phyloP scores from a whole-genome alignment of 495 filamentous ascomycete genomes.

The Aspergillus coremiiformis region DNA sequence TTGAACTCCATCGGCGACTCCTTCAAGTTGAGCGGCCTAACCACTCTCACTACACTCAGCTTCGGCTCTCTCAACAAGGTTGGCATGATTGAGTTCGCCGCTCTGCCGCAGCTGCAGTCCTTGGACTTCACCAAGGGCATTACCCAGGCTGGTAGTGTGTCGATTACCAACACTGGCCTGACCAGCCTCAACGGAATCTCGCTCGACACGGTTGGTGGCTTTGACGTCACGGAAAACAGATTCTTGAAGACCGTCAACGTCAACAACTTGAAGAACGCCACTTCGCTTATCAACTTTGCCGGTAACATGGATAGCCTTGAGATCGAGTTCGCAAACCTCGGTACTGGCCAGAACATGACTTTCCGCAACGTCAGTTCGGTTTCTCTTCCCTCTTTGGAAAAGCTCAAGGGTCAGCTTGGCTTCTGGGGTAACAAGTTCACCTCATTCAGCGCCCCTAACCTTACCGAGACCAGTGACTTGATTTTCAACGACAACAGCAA shows the following conservation, averaged over 20 bases:
- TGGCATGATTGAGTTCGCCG: constrained; percentile 57
- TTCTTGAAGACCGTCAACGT: constrained; percentile 62
- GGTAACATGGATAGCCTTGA: constrained; percentile 47
- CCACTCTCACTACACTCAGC: constrained; percentile 53
- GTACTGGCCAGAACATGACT: constrained; percentile 73
- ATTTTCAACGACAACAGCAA: constrained; percentile 71
- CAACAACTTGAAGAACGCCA: constrained; percentile 60
- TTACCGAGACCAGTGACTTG: constrained; percentile 69
- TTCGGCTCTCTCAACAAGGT: constrained; percentile 58
- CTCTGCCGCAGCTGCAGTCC: constrained; percentile 61
- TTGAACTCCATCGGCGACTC: constrained; percentile 48
- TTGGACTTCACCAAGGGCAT: constrained; percentile 60
- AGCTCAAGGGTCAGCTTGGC: constrained; percentile 70
- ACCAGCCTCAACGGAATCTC: constrained; percentile 69
- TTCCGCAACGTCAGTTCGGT: constrained; percentile 75
- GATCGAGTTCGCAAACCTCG: constrained; percentile 73
- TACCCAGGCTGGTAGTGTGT: constrained; percentile 53
- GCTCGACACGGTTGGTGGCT: constrained; percentile 49
- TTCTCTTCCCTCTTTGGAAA: constrained; percentile 65
- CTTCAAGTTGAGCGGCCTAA: constrained; percentile 61
- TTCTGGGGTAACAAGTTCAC: constrained; percentile 75
- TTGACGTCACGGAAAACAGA: constrained; percentile 79
- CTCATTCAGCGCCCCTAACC: constrained; percentile 64
- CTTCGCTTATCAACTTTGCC: constrained; percentile 52
- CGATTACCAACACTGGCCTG: constrained; percentile 78